phyloP scores from a whole-genome alignment of 2,329 filamentous ascomycete genomes.

The Colletotrichum filicis region DNA sequence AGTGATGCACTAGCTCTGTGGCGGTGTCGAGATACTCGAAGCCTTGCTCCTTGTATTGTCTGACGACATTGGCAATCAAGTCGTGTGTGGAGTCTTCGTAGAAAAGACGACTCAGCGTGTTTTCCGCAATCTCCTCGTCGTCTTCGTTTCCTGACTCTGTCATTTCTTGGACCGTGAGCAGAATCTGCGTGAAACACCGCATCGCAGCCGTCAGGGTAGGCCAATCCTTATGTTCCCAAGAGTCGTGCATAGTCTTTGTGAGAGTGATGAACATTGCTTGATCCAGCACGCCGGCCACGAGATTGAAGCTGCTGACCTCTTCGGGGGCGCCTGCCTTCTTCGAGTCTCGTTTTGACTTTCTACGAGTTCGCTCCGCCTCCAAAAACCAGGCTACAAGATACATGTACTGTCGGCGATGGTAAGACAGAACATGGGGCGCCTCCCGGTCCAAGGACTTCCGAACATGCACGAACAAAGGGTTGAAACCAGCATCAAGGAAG shows the following conservation, averaged over 20 bases:
- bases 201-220: slow-evolving; percentile 87
- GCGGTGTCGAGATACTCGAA: slow-evolving; percentile 93
- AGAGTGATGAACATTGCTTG: slow-evolving; percentile 95
- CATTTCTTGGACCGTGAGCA: slow-evolving; percentile 95
- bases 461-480: slow-evolving; percentile 86
- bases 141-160: slow-evolving; percentile 84
- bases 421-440: slow-evolving; percentile 80
- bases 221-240: slow-evolving; percentile 88
- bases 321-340: slow-evolving; percentile 55
- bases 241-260: slow-evolving; percentile 82
- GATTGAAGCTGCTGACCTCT: slow-evolving; percentile 80
- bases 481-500: slow-evolving; percentile 95
- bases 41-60: slow-evolving; percentile 91
- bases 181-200: slow-evolving; percentile 94
- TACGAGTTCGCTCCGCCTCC: slow-evolving; percentile 81
- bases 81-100: slow-evolving; percentile 98
- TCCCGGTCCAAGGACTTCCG: slow-evolving; percentile 92
- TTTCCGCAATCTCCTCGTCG: slow-evolving; percentile 98
- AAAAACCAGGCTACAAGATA: slow-evolving; percentile 95
- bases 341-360: slow-evolving; percentile 67
- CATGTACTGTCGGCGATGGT: slow-evolving; percentile 88
- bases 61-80: slow-evolving; percentile 80
- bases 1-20: slow-evolving; percentile 91
- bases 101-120: slow-evolving; percentile 96
- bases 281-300: slow-evolving; percentile 89